These are phyloP conservation scores for Jaapia argillacea DNA, from an alignment of 768 basidiomycete genomes.

Conservation along the genomic window DNA sequence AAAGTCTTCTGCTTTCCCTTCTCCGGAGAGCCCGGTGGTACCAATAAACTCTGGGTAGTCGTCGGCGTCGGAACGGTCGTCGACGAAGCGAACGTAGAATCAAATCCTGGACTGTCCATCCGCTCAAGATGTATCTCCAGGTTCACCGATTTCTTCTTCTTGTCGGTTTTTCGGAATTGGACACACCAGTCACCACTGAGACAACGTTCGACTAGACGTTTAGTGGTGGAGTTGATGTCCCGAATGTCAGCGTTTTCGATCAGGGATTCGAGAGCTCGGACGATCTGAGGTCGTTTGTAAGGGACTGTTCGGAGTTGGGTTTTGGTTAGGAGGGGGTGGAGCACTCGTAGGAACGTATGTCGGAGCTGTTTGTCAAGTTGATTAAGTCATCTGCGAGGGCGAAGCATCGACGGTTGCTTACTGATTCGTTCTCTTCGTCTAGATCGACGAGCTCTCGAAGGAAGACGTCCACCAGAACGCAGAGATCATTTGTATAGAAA, in stretches of 20 bases:
- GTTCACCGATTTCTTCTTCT: not conserved
- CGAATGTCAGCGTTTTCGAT: slow-evolving; percentile 65
- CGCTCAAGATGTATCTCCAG: slow-evolving; percentile 10
- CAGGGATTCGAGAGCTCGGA: slow-evolving; percentile 71
- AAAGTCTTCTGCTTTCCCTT: slow-evolving; percentile 30
- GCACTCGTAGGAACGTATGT: slow-evolving; percentile 93
- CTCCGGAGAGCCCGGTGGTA: slow-evolving; percentile 20
- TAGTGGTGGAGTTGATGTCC: slow-evolving; percentile 80
- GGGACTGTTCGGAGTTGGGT: slow-evolving; percentile 80
- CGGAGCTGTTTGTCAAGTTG: slow-evolving; percentile 48
- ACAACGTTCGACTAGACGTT: slow-evolving; percentile 86
- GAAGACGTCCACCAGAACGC: slow-evolving; percentile 95
- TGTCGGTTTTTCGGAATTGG: slow-evolving; percentile 37
- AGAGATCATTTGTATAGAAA: slow-evolving; percentile 96
- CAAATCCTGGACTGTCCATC: slow-evolving; percentile 33
- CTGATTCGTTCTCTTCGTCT: slow-evolving; percentile 90
- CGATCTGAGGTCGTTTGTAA: slow-evolving; percentile 89
- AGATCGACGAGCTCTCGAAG: slow-evolving; percentile 88
- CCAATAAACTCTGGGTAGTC: slow-evolving; percentile 13
- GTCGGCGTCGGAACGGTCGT: slow-evolving; percentile 17
- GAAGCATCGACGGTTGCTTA: slow-evolving; percentile 31
- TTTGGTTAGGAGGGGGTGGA: slow-evolving; percentile 90
- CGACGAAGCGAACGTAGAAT: slow-evolving; percentile 27
- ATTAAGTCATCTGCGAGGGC: slow-evolving; percentile 1
- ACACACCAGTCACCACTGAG: slow-evolving; percentile 83